phyloP scores from a whole-genome alignment of 192 early-diverging fungal genomes.

The Backusella luteola region DNA sequence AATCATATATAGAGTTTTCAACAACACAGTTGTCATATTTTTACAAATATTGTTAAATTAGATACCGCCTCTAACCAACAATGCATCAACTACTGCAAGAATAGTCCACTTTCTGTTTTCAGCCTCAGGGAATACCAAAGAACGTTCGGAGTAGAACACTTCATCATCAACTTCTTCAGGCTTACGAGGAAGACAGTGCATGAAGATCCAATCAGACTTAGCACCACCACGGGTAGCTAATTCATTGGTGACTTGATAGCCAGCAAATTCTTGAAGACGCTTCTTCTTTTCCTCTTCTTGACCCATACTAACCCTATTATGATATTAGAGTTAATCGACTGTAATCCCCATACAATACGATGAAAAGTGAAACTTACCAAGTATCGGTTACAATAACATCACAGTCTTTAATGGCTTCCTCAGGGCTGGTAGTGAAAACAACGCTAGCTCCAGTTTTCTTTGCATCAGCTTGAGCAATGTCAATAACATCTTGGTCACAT shows the following conservation, averaged over 20 bases:
- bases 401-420: constrained; percentile 74
- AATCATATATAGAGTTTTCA: neutral
- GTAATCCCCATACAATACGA: neutral
- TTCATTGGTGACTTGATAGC: constrained; percentile 88
- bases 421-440: constrained; percentile 64
- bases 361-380: constrained; percentile 55
- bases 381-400: constrained; percentile 97
- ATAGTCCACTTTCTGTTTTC: constrained; percentile 99
- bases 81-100: constrained; percentile 74
- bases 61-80: constrained; percentile 59
- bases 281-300: constrained; percentile 89
- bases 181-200: constrained; percentile 98
- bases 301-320: constrained; percentile 88
- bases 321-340: neutral
- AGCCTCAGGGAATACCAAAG: constrained; percentile 94
- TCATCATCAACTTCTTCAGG: constrained; percentile 96
- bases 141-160: constrained; percentile 89
- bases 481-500: constrained; percentile 66
- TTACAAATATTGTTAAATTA: constrained; percentile 18
- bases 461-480: constrained; percentile 66
- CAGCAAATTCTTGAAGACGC: constrained; percentile 77
- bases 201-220: constrained; percentile 90
- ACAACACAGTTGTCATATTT: constrained; percentile 7
- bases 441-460: constrained; percentile 46
- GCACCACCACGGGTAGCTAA: constrained; percentile 78